Percentiles rank a stretch among this genome's conserved stretches.
Evolutionary conservation across 2,329 filamentous ascomycete species (phyloP).

Genomic region (Exserohilum turcica): DNA sequence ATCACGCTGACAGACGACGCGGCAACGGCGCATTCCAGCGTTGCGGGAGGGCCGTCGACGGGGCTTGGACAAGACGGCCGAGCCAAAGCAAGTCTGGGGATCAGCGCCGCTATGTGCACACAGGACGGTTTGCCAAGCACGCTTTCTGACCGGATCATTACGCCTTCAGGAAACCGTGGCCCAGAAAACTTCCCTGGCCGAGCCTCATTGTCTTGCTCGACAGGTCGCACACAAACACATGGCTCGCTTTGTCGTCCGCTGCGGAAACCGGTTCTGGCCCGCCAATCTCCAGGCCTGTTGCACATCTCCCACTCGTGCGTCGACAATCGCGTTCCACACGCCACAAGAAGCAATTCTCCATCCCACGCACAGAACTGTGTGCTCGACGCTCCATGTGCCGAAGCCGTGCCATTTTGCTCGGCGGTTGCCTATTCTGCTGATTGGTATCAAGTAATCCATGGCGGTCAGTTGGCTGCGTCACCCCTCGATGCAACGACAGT

Average conservation of each 20-base stretch:
- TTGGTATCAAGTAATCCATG: neutral
- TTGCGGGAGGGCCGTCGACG: constrained; percentile 7
- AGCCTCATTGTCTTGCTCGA: constrained; percentile 1
- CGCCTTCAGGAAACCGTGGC: constrained; percentile 6
- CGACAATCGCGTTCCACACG: constrained; percentile 6
- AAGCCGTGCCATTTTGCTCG: constrained; percentile 1
- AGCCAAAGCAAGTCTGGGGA: constrained; percentile 8
- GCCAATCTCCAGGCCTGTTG: constrained; percentile 12
- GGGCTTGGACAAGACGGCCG: constrained; percentile 3
- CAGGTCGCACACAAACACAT: constrained; percentile 13
- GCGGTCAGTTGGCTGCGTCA: constrained; percentile 7
- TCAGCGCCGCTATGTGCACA: constrained; percentile 13
- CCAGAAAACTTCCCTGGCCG: constrained; percentile 5
- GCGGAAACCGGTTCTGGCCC: constrained; percentile 12
- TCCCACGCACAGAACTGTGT: constrained; percentile 4
- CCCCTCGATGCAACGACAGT: constrained; percentile 2
- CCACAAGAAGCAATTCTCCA: constrained; percentile 5
- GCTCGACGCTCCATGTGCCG: neutral
- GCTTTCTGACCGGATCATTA: constrained; percentile 7
- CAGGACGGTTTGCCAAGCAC: constrained; percentile 14
- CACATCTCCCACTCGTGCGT: constrained; percentile 18
- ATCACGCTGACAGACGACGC: constrained; percentile 3
- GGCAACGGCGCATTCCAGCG: constrained; percentile 3
- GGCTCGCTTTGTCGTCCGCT: constrained; percentile 5
- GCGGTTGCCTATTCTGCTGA: neutral